Evolutionary conservation across 73 alveolate genomes (phyloP).

Genomic region (Paramecium biaurelia): DNA sequence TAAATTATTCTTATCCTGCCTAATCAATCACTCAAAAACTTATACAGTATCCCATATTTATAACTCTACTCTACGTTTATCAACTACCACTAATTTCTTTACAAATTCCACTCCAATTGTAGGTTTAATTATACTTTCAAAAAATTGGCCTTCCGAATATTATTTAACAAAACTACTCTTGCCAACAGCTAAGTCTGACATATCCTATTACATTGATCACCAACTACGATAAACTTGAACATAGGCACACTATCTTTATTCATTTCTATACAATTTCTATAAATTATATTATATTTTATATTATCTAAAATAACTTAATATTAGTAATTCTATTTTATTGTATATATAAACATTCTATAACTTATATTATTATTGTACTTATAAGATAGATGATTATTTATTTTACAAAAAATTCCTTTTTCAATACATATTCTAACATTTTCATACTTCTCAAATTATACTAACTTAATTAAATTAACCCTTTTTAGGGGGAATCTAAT

Average conservation of each 20-base stretch:
- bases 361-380: not conserved
- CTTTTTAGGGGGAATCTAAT: no score
- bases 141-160: constrained; percentile 1
- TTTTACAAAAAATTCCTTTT: no score
- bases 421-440: no score
- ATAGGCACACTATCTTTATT: not conserved
- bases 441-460: no score
- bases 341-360: not conserved
- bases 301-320: not conserved
- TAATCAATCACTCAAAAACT: not conserved
- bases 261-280: not conserved
- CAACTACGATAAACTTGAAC: constrained; percentile 14
- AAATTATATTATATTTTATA: not conserved
- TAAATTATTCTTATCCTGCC: constrained; percentile 31
- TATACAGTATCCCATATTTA: constrained; percentile 48
- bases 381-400: no score
- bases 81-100: not conserved
- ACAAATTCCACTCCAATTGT: constrained; percentile 30
- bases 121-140: not conserved
- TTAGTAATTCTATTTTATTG: not conserved
- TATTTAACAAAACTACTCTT: constrained; percentile 7
- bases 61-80: not conserved
- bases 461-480: no score
- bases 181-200: constrained; percentile 21
- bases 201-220: not conserved